Evolutionary conservation across 164 flowering plant species (phyloP).

Genomic region (Piper betle): DNA sequence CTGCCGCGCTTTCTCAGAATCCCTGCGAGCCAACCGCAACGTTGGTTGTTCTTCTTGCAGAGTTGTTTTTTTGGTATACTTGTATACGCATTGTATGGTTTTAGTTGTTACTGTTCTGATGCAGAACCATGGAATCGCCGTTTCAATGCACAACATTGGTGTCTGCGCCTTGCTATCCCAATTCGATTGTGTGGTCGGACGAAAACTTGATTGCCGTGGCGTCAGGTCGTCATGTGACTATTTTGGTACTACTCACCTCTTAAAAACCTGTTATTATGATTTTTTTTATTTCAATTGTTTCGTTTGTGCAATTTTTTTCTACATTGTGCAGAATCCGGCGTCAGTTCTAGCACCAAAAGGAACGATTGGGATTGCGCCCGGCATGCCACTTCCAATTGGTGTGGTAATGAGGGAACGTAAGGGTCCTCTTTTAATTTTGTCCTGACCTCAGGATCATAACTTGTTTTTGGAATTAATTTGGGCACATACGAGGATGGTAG

Average conservation of each 20-base stretch:
- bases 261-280: too few relatives aligned
- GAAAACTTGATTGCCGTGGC: constrained; percentile 87
- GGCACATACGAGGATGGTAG: too few relatives aligned
- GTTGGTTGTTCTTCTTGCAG: too few relatives aligned
- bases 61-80: too few relatives aligned
- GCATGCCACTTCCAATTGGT: constrained; percentile 54
- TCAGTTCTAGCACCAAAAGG: constrained; percentile 59
- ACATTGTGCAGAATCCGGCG: constrained; percentile 57
- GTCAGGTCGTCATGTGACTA: constrained; percentile 54
- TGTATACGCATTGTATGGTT: too few relatives aligned
- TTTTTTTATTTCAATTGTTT: background rate
- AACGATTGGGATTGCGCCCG: constrained; percentile 29
- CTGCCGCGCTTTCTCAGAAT: too few relatives aligned
- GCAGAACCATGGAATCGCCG: constrained; percentile 7
- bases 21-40: too few relatives aligned
- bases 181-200: constrained; percentile 81
- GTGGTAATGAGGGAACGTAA: constrained; percentile 43
- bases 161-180: constrained; percentile 53
- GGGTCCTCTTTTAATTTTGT: background rate
- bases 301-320: background rate
- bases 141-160: constrained; percentile 50
- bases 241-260: constrained; percentile 30
- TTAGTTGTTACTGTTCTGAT: too few relatives aligned
- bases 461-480: background rate
- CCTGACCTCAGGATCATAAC: background rate